These are phyloP conservation scores for Trichosporon coremiiforme DNA, from an alignment of 1,284 basidiomycete species.

Conservation along the genomic window DNA sequence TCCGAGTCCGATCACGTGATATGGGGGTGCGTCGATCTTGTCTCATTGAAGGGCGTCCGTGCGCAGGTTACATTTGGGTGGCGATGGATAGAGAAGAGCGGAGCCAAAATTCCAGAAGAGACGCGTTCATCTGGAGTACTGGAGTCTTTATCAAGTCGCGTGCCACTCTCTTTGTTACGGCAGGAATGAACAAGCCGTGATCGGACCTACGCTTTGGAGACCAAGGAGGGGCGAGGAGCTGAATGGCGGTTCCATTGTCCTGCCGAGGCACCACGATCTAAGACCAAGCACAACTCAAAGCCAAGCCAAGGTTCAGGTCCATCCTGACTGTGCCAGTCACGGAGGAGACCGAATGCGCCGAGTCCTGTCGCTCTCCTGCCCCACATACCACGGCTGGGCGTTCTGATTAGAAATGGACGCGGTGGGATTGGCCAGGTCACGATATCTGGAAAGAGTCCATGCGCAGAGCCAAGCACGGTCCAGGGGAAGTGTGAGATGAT, in stretches of 20 bases:
- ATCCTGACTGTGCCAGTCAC: not conserved
- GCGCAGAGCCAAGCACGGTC: slow-evolving; percentile 8
- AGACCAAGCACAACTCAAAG: not conserved
- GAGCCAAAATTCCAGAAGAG: not conserved
- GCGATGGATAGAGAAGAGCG: not conserved
- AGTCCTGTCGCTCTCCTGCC: not conserved
- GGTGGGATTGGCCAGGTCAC: not conserved
- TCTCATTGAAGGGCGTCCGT: not conserved
- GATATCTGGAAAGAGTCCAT: not conserved
- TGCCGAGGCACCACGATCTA: slow-evolving; percentile 2
- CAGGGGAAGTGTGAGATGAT: slow-evolving; percentile 1
- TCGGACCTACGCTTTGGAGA: not conserved
- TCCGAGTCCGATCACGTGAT: not conserved
- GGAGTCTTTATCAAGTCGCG: not conserved
- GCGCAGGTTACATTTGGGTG: not conserved
- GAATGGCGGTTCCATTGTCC: not conserved
- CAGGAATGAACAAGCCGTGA: not conserved
- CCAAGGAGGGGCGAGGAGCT: not conserved
- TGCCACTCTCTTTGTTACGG: not conserved
- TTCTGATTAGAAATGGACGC: not conserved
- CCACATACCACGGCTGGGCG: not conserved
- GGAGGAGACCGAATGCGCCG: not conserved
- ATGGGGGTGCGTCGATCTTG: not conserved
- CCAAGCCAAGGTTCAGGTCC: slow-evolving; percentile 4
- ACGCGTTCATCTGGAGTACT: not conserved